Base-by-base conservation (phyloP, 1,139 yeast genomes). In the Blastobotrys arbuscula region DNA sequence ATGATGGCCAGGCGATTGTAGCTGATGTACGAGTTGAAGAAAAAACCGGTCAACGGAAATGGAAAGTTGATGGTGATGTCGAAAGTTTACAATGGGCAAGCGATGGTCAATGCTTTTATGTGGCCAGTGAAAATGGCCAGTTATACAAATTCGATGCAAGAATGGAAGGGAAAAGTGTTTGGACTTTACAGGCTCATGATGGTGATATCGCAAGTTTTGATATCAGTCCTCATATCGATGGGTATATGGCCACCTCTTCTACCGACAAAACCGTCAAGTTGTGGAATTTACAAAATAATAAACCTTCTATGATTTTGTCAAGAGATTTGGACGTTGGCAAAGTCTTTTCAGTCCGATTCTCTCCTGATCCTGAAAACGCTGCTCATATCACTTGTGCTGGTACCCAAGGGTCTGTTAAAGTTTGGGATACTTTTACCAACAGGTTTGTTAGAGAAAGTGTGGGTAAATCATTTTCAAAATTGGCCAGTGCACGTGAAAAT, bases 161-260 rank as follows among this genome's bases (percentile, higher is more conserved):
- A 65, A 65, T 69, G 43, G 78, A 74, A 45, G 75, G 74, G 41
- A 74, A 77, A 47, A 89, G 96, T 23, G 62, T 92, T 36, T 92
- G 99, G 99, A 87, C 95, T 5, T 75, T 92, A 60, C 96, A 94
- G 69, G 98, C 98, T 1, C 98, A 92, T 66, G 97, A 92, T 68
- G 80, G 95, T 3, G 97, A 95, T 52, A 84, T 92, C 53, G 84
- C 97, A 10, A 76, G 94, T 2, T 76, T 94, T 59, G 84, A 83
- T 59, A 76, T 83, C 42, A 89, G 87, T 67, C 64, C 67, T 31
- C 77, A 74, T 63, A 68, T 88, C 44, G 83, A 84, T 24, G 95
- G 95, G 16, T 72, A 86, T 75, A 69, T 92, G 65, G 80, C 82
- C 26, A 88, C 97, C 2, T 82, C 95, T 50, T 96, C 97, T 10